Percentiles rank a stretch among this genome's conserved stretches.
These are phyloP conservation scores for Eucalyptus melliodora DNA, from an alignment of 345 rosid genomes.

Conservation along the genomic window DNA sequence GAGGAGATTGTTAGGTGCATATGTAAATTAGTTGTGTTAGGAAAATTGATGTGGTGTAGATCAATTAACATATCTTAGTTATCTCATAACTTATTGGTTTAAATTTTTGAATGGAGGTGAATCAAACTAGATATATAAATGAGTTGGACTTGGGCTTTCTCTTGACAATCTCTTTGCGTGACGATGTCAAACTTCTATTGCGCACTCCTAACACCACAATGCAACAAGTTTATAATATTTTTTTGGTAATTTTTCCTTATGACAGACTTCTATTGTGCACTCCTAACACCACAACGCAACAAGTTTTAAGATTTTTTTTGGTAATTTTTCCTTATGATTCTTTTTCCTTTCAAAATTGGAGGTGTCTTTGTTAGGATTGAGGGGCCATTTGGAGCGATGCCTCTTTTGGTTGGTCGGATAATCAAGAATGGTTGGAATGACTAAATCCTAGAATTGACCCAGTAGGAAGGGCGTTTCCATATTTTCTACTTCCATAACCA, in stretches of 20 bases:
- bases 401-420: not conserved
- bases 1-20: too few relatives aligned
- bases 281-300: rapidly evolving
- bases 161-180: rapidly evolving
- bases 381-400: not conserved
- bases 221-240: too few relatives aligned
- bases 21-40: too few relatives aligned
- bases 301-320: too few relatives aligned
- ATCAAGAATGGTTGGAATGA: not conserved
- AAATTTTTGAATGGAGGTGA: rapidly evolving
- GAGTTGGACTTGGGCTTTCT: too few relatives aligned
- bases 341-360: not conserved
- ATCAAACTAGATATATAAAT: too few relatives aligned
- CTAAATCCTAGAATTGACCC: not conserved
- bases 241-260: too few relatives aligned
- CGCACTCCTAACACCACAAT: too few relatives aligned
- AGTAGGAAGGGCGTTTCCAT: rapidly evolving
- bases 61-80: too few relatives aligned
- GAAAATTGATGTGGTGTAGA: too few relatives aligned
- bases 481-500: not conserved
- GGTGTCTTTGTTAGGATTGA: not conserved
- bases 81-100: rapidly evolving
- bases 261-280: too few relatives aligned
- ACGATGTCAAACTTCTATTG: too few relatives aligned
- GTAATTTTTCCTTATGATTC: not conserved